These are phyloP conservation scores for Croton laevigatus DNA, from an alignment of 441 rosid genomes.

Conservation along the genomic window DNA sequence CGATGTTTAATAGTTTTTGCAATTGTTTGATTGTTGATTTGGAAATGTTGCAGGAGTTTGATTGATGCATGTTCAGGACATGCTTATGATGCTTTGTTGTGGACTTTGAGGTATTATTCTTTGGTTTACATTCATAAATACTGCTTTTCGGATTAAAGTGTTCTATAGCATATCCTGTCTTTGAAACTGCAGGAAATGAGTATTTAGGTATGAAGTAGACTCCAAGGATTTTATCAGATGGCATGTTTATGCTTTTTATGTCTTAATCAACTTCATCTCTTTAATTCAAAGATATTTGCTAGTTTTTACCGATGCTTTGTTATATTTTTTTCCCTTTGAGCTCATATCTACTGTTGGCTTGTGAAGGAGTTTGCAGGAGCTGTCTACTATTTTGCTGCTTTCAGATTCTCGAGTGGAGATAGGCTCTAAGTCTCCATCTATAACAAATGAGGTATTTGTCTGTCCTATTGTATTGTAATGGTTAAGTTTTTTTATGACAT, in stretches of 20 bases:
- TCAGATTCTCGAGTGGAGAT: constrained; percentile 38
- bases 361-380: constrained; percentile 84
- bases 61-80: constrained; percentile 71
- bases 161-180: constrained; percentile 7
- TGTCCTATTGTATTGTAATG: constrained; percentile 4
- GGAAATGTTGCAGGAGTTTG: constrained; percentile 59
- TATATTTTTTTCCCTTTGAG: constrained; percentile 7
- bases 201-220: neutral
- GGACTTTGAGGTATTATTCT: constrained; percentile 78
- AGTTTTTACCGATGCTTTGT: neutral
- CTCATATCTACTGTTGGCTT: constrained; percentile 26
- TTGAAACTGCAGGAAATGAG: neutral
- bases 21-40: constrained; percentile 17
- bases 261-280: neutral
- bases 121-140: constrained; percentile 7
- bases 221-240: neutral
- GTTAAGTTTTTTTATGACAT: constrained; percentile 1
- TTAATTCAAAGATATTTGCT: neutral
- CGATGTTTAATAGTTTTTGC: constrained; percentile 9
- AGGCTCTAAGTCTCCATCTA: constrained; percentile 34
- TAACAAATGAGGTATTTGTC: constrained; percentile 42
- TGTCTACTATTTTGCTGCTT: constrained; percentile 46
- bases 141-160: constrained; percentile 3
- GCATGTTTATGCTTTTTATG: neutral
- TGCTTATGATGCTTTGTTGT: constrained; percentile 78